Conservation (phyloP, 345 rosid genomes). For the Salix purpurea region DNA sequence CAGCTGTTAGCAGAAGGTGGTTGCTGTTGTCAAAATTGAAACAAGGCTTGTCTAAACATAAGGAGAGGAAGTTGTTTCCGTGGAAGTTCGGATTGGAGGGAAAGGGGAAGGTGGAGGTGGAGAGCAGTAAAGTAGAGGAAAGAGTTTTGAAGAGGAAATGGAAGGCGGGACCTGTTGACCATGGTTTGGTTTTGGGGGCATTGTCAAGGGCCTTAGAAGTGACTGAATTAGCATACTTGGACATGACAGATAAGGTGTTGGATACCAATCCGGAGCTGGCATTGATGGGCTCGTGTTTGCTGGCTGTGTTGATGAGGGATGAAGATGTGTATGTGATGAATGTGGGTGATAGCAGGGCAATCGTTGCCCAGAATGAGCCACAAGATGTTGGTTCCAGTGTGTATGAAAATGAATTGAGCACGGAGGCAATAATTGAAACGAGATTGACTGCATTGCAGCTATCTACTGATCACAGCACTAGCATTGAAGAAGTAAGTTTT, state of each 20-base stretch:
- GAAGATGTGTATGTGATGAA: slow-evolving; percentile 97
- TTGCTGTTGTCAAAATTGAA: slow-evolving; percentile 72
- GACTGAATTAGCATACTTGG: slow-evolving; percentile 78
- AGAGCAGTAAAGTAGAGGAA: slow-evolving; percentile 49
- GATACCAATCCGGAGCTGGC: slow-evolving; percentile 89
- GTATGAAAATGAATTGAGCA: slow-evolving; percentile 30
- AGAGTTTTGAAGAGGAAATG: slow-evolving; percentile 51
- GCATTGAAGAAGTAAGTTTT: slow-evolving; percentile 84
- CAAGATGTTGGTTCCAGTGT: slow-evolving; percentile 42
- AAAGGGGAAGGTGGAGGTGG: slow-evolving; percentile 50
- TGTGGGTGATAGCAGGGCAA: slow-evolving; percentile 95
- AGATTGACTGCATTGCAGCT: slow-evolving; percentile 79
- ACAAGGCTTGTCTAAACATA: slow-evolving; percentile 69
- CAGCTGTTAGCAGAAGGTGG: slow-evolving; percentile 78
- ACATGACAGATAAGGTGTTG: slow-evolving; percentile 90
- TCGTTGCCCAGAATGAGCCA: slow-evolving; percentile 71
- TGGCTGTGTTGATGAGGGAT: slow-evolving; percentile 90
- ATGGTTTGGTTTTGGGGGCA: slow-evolving; percentile 69
- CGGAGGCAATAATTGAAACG: slow-evolving; percentile 47
- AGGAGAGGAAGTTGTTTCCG: slow-evolving; percentile 64
- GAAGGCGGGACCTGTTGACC: slow-evolving; percentile 80
- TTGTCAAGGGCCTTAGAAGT: slow-evolving; percentile 76
- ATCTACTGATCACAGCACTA: slow-evolving; percentile 91
- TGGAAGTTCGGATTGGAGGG: slow-evolving; percentile 79
- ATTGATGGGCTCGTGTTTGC: slow-evolving; percentile 91